Base-by-base conservation (phyloP, 768 basidiomycete species). In the Boletus subcaerulescens region DNA sequence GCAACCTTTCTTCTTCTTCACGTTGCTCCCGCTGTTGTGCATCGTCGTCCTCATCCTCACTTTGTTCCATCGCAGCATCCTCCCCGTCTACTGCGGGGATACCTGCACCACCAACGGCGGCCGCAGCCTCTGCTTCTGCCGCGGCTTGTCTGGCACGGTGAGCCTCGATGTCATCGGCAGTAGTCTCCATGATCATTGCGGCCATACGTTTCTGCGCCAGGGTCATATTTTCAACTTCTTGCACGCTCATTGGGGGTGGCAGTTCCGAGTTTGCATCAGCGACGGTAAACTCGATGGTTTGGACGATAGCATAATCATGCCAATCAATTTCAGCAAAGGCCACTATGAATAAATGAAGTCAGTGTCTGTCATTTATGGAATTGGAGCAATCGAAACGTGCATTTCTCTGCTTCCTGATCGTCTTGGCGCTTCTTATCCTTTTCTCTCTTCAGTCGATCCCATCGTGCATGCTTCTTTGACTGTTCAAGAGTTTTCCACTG, bases 281-380 rank as follows among this genome's bases (percentile, higher is more conserved):
- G 33, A 85, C 83, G 15, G 97, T 98, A 67, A 98, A 99, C 67
- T 99, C 97, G 63, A 97, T 94, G 18, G 94, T 97, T 68, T 98
- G 93, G 7, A 98, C 97, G 52, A 97, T 92, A 39, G 94, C 93
- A 74, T 97, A 98, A 68, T 98, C 97, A 65, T 99, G 93, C 97
- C 97, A 99, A 68, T 99, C 97, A 62, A 99, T 98, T 68, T 95
- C 92, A 42, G 93, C 92, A 66, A 97, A 95, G 5, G 95, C 96
- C 72, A 85, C 91, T 89, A 56, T 7, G 49, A 53, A 39, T n/a
- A 48, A 41, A 50, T 8, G 20, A 29, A 22, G 59, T 61, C 50
- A 57, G 53, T 31, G 18, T 42, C 14, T 22, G 18, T 3, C 14
- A 52, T 8, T 15, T n/a, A 18, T 7, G 43, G 11, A 17, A 42